A percentile compares a stretch with the other conserved stretches of the same genome.
phyloP scores from a whole-genome alignment of 2,329 filamentous ascomycete species.

The Plenodomus lindquistii region DNA sequence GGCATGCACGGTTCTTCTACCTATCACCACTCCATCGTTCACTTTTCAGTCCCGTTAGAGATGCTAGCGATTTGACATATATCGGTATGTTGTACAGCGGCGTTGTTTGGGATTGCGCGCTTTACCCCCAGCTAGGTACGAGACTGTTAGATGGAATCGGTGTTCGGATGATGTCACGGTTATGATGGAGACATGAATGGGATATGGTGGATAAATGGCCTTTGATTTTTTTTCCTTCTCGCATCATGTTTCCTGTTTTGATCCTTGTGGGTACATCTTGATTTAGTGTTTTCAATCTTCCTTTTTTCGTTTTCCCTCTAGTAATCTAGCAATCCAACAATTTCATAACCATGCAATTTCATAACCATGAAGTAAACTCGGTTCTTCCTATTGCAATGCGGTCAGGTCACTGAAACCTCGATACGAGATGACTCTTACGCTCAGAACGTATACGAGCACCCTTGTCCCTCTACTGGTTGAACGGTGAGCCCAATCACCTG shows the following conservation, averaged over 20 bases:
- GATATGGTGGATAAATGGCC: background rate
- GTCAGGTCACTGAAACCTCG: too few relatives aligned
- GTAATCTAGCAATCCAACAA: background rate
- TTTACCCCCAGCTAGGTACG: background rate
- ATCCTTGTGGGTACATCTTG: background rate
- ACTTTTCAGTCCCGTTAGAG: background rate
- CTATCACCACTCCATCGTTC: constrained; percentile 3
- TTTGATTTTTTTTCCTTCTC: constrained; percentile 2
- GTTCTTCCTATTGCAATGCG: too few relatives aligned
- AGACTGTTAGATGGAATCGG: constrained; percentile 3
- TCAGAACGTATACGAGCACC: too few relatives aligned
- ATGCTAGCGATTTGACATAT: background rate
- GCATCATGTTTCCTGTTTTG: constrained; percentile 4
- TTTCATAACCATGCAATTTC: background rate
- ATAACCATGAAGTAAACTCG: too few relatives aligned
- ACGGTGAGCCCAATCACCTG: too few relatives aligned
- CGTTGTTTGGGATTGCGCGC: constrained; percentile 3
- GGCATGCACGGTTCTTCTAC: background rate
- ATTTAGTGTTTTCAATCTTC: too few relatives aligned
- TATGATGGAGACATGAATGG: background rate
- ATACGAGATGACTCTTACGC: too few relatives aligned
- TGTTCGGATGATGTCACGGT: constrained; percentile 3
- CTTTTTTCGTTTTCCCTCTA: background rate
- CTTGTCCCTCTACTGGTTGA: too few relatives aligned
- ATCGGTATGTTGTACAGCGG: constrained; percentile 3